Conservation (phyloP, 176 grass and related monocot genomes). For the Ensete ventricosum region DNA sequence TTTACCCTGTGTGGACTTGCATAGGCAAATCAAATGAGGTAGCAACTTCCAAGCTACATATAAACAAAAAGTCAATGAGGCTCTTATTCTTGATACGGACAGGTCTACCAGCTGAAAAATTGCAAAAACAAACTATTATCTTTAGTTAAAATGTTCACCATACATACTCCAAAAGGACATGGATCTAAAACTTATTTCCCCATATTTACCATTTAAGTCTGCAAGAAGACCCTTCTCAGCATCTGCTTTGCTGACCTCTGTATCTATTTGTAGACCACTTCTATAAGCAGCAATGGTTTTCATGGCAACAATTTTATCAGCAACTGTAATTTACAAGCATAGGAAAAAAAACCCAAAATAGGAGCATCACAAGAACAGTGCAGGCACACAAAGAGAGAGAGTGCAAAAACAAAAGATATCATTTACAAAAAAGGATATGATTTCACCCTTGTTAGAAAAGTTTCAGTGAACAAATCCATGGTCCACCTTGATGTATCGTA, state of each 20-base stretch:
- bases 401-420: conserved; percentile 14
- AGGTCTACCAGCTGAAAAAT: conserved; percentile 63
- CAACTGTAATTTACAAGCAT: conserved; percentile 47
- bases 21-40: conserved; percentile 48
- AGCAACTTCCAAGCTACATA: conserved; percentile 61
- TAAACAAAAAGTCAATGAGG: conserved; percentile 90
- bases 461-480: conserved; percentile 69
- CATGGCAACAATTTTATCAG: conserved; percentile 59
- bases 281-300: conserved; percentile 94
- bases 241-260: conserved; percentile 51
- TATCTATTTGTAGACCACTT: conserved; percentile 81
- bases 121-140: conserved; percentile 2
- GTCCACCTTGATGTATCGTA: conserved; percentile 62
- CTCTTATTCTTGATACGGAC: conserved; percentile 77
- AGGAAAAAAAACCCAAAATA: conserved; percentile 27
- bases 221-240: conserved; percentile 75
- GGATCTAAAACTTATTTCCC: background rate
- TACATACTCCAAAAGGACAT: background rate
- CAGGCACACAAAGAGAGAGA: background rate
- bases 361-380: conserved; percentile 3
- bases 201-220: conserved; percentile 51
- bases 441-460: conserved; percentile 54
- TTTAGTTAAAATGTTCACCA: background rate
- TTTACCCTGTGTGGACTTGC: conserved; percentile 97
- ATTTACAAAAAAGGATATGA: conserved; percentile 71